phyloP scores from a whole-genome alignment of 371 early-diverging fungal genomes.

The Syncephalastrum contaminatum region DNA sequence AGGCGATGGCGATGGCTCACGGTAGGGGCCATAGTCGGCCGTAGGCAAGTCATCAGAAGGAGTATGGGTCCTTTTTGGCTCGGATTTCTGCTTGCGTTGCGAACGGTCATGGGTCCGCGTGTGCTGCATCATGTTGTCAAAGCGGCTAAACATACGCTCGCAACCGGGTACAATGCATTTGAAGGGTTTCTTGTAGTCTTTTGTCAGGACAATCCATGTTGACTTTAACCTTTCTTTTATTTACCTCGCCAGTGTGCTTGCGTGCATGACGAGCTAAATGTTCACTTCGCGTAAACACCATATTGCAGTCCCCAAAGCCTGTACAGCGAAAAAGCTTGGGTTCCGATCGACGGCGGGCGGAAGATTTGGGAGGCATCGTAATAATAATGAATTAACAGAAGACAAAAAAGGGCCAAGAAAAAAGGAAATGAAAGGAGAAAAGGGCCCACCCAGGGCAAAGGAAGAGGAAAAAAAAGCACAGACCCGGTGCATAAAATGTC shows the following conservation, averaged over 20 bases:
- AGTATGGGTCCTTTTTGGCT: not conserved
- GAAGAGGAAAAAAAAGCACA: not conserved
- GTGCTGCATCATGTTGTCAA: constrained; percentile 64
- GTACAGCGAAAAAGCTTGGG: constrained; percentile 57
- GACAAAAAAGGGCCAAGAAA: constrained; percentile 3
- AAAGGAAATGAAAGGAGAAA: constrained; percentile 5
- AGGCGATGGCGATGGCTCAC: not conserved
- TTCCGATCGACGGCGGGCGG: constrained; percentile 13
- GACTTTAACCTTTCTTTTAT: not conserved
- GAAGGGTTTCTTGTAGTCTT: constrained; percentile 42
- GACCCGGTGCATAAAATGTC: not conserved
- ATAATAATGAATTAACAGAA: not conserved
- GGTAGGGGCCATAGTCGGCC: not conserved
- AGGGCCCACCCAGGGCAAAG: not conserved
- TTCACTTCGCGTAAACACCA: constrained; percentile 61
- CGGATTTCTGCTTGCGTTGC: constrained; percentile 6
- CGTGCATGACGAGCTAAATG: constrained; percentile 54
- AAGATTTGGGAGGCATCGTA: constrained; percentile 13
- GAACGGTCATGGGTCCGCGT: constrained; percentile 47
- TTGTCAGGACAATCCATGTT: not conserved
- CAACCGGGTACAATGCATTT: constrained; percentile 54
- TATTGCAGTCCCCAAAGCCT: constrained; percentile 54
- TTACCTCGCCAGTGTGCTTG: constrained; percentile 59
- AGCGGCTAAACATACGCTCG: constrained; percentile 53
- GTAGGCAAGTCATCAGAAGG: not conserved